Percentiles rank a stretch among this genome's conserved stretches.
phyloP scores from a whole-genome alignment of 768 basidiomycete genomes.

The Hemileccinum rubropunctum region DNA sequence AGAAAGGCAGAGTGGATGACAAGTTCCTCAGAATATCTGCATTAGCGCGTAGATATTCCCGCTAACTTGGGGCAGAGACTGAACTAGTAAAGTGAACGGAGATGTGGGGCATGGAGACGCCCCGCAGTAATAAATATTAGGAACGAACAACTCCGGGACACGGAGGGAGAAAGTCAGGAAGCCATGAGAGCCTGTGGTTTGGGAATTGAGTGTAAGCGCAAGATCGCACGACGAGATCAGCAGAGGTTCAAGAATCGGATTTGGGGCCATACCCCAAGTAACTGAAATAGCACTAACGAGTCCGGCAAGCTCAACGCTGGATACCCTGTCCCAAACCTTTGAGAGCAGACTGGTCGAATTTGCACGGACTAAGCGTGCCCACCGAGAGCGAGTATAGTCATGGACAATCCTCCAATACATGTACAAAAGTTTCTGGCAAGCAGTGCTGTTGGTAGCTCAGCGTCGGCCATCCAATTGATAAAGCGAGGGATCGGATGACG shows the following conservation, averaged over 20 bases:
- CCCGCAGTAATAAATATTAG: no score
- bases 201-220: background rate
- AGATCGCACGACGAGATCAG: background rate
- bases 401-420: no score
- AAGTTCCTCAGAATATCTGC: background rate
- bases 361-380: no score
- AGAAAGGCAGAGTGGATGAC: background rate
- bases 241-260: conserved; percentile 17
- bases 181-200: background rate
- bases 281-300: conserved; percentile 37
- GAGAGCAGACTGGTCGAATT: no score
- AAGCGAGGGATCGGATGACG: no score
- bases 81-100: background rate
- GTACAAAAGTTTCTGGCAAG: no score
- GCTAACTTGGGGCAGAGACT: background rate
- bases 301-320: conserved; percentile 3
- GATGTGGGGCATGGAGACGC: no score
- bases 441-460: no score
- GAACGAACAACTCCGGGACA: background rate
- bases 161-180: background rate
- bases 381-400: no score
- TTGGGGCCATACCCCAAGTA: conserved; percentile 36
- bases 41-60: background rate
- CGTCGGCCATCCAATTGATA: no score
- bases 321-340: conserved; percentile 17